These are phyloP conservation scores for Ophiostoma ips DNA, from an alignment of 2,329 filamentous ascomycete species.

Conservation along the genomic window DNA sequence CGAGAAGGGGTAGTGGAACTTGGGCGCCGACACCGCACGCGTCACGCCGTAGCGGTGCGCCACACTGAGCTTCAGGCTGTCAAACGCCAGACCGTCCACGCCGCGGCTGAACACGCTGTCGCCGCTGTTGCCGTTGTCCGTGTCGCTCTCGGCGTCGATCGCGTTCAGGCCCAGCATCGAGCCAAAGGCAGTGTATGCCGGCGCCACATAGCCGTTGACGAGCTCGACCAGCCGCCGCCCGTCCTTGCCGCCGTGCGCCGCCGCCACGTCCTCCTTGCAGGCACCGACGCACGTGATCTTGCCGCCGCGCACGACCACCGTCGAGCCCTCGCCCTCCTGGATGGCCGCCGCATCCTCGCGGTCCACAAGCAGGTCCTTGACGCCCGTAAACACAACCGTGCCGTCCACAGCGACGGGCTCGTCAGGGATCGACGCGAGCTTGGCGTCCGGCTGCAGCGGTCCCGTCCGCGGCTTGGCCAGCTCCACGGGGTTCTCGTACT, in stretches of 20 bases:
- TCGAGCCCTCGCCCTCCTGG: slow-evolving; percentile 3
- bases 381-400: slow-evolving; percentile 41
- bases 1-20: slow-evolving; percentile 26
- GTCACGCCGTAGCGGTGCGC: slow-evolving; percentile 44
- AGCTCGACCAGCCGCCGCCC: slow-evolving; percentile 30
- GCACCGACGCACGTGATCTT: slow-evolving; percentile 41
- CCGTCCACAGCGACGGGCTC: slow-evolving; percentile 25
- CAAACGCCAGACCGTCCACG: slow-evolving; percentile 40
- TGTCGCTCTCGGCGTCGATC: slow-evolving; percentile 43
- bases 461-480: slow-evolving; percentile 33
- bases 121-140: slow-evolving; percentile 42
- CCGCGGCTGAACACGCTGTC: slow-evolving; percentile 40
- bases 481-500: slow-evolving; percentile 41
- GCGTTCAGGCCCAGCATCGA: slow-evolving; percentile 47
- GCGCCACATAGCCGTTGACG: slow-evolving; percentile 44
- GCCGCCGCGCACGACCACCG: slow-evolving; percentile 37
- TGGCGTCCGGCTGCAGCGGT: slow-evolving; percentile 26
- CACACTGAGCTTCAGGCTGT: slow-evolving; percentile 39
- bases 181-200: slow-evolving; percentile 46
- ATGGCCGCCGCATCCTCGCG: slow-evolving; percentile 21
- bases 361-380: slow-evolving; percentile 37
- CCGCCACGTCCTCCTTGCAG: slow-evolving; percentile 32
- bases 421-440: slow-evolving; percentile 28
- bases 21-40: slow-evolving; percentile 42
- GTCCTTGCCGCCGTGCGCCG: slow-evolving; percentile 17